These are phyloP conservation scores for Thraustochytrium sp. DNA, from an alignment of 352 stramenopile species.

Conservation along the genomic window DNA sequence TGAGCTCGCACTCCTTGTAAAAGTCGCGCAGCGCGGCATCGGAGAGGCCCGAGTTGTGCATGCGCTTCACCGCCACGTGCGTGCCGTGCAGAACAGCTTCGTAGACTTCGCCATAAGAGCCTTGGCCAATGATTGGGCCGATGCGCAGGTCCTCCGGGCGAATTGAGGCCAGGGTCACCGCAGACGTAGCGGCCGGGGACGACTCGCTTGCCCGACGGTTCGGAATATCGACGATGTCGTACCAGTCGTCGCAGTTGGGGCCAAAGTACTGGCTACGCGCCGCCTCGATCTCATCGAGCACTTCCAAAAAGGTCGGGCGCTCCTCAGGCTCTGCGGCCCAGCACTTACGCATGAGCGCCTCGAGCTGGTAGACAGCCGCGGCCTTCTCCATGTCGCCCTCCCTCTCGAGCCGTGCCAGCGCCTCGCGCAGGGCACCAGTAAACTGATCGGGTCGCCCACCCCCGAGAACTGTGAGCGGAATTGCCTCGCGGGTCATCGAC, in stretches of 20 bases:
- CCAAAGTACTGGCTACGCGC: not conserved
- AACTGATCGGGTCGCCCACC: not conserved
- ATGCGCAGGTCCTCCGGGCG: conserved; percentile 17
- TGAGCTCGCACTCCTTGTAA: conserved; percentile 32
- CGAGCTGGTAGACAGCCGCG: not conserved
- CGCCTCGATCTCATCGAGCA: conserved; percentile 57
- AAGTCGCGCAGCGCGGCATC: not conserved
- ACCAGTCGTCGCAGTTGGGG: not conserved
- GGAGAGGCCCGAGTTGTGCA: not conserved
- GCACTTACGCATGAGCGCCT: conserved; percentile 51
- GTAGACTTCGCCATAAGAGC: conserved; percentile 25
- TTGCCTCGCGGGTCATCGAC: conserved; percentile 49
- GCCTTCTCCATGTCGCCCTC: no score
- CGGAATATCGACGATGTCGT: not conserved
- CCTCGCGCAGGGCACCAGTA: no score
- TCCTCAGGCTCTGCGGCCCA: conserved; percentile 63
- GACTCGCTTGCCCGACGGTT: not conserved
- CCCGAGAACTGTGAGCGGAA: not conserved
- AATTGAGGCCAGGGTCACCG: no score
- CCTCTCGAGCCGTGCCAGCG: no score
- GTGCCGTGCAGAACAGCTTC: conserved; percentile 31
- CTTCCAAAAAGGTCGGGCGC: conserved; percentile 67
- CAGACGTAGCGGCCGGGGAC: not conserved
- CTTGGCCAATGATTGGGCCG: conserved; percentile 6
- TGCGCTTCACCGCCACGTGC: conserved; percentile 30